Percentiles rank a stretch among this genome's conserved stretches.
Evolutionary conservation across 2,329 filamentous ascomycete species (phyloP).

Genomic region (Alternaria sp.): DNA sequence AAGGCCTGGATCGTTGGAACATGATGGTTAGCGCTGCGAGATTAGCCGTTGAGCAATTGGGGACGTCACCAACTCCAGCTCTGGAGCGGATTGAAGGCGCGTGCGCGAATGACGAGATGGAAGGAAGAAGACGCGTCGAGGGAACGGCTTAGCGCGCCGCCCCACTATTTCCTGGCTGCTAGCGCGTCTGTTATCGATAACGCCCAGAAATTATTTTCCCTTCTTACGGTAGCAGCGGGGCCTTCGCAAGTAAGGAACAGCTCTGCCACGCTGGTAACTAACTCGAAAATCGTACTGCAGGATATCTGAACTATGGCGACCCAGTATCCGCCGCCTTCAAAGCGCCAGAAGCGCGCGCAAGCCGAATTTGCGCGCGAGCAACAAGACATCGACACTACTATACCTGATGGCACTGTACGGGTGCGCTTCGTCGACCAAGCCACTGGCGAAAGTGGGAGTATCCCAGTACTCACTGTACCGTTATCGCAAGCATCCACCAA

Average conservation of each 20-base stretch:
- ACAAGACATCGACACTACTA: conserved; percentile 71
- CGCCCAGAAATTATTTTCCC: conserved; percentile 26
- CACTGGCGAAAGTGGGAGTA: conserved; percentile 70
- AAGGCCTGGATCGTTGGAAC: conserved; percentile 29
- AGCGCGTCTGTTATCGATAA: conserved; percentile 35
- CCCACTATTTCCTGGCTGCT: conserved; percentile 26
- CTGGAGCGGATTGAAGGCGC: not conserved
- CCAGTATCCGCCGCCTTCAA: conserved; percentile 81
- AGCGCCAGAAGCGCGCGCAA: conserved; percentile 80
- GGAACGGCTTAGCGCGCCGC: conserved; percentile 20
- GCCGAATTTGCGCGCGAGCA: conserved; percentile 75
- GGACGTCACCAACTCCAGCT: not conserved
- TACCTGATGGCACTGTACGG: conserved; percentile 77
- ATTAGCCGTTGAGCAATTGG: conserved; percentile 28
- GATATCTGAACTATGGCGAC: conserved; percentile 71
- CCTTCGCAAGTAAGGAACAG: not conserved
- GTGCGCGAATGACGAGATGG: not conserved
- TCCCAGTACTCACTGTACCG: conserved; percentile 72
- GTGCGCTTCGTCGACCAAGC: conserved; percentile 88
- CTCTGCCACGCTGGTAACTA: not conserved
- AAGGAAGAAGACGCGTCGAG: conserved; percentile 12
- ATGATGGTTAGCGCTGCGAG: conserved; percentile 33
- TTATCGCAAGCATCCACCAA: conserved; percentile 85
- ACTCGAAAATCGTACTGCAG: not conserved
- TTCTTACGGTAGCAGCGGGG: conserved; percentile 1